phyloP scores from a whole-genome alignment of 345 rosid genomes.

The Eucalyptus urophylla region DNA sequence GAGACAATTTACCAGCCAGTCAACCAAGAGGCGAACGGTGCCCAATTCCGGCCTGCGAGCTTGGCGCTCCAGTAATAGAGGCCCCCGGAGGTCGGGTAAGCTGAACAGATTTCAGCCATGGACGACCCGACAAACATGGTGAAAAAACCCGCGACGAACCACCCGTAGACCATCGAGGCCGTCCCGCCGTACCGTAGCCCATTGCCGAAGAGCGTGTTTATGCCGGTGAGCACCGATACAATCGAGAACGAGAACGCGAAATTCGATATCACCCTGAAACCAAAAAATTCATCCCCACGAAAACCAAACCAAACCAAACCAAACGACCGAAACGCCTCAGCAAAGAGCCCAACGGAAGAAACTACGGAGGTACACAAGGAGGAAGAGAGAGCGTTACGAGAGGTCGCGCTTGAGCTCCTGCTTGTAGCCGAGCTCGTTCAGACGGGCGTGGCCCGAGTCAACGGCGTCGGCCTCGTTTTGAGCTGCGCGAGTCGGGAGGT shows the following conservation, averaged over 20 bases:
- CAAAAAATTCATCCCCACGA: background rate
- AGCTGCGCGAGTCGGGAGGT: slow-evolving; percentile 1
- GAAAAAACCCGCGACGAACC: slow-evolving; percentile 74
- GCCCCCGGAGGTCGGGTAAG: slow-evolving; percentile 96
- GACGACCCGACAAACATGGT: slow-evolving; percentile 83
- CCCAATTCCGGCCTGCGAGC: slow-evolving; percentile 89
- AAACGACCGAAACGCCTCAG: background rate
- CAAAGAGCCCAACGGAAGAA: background rate
- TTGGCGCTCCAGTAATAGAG: slow-evolving; percentile 98
- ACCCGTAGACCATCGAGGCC: slow-evolving; percentile 71
- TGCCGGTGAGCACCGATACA: slow-evolving; percentile 84
- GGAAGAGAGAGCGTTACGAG: slow-evolving; percentile 33
- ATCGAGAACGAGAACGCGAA: slow-evolving; percentile 94
- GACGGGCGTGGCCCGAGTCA: slow-evolving; percentile 69
- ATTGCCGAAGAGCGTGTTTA: slow-evolving; percentile 77
- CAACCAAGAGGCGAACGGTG: slow-evolving; percentile 93
- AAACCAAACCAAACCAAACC: background rate
- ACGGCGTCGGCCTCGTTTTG: slow-evolving; percentile 2
- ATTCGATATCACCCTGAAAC: slow-evolving; percentile 77
- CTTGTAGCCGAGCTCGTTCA: slow-evolving; percentile 87
- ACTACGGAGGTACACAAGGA: background rate
- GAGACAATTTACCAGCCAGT: slow-evolving; percentile 64
- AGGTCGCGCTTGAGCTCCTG: slow-evolving; percentile 96
- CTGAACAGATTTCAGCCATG: slow-evolving; percentile 96
- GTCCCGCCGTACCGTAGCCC: slow-evolving; percentile 81